Conservation (phyloP, 73 alveolate genomes). For the Paramecium sexaurelia region DNA sequence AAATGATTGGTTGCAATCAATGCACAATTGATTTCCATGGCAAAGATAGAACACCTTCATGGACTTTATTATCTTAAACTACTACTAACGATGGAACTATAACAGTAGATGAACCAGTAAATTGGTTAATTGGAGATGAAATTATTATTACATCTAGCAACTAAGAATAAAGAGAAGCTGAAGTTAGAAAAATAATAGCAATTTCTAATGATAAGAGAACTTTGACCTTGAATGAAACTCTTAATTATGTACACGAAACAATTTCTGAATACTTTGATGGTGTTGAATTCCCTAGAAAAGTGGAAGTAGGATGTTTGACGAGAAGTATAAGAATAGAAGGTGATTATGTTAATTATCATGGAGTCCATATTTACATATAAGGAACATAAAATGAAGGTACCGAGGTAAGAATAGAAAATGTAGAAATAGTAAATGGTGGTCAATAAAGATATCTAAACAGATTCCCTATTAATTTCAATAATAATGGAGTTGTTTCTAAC, state of each 20-base stretch:
- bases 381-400: slow-evolving; percentile 71
- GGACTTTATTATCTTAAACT: slow-evolving; percentile 83
- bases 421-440: slow-evolving; percentile 82
- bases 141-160: slow-evolving; percentile 82
- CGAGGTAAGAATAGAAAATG: slow-evolving; percentile 73
- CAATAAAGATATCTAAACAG: slow-evolving; percentile 82
- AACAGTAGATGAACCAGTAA: slow-evolving; percentile 68
- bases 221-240: not conserved
- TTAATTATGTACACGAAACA: not conserved
- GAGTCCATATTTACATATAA: slow-evolving; percentile 83
- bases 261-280: slow-evolving; percentile 33
- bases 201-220: not conserved
- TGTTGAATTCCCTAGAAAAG: slow-evolving; percentile 72
- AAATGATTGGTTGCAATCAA: slow-evolving; percentile 76
- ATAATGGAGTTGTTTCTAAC: slow-evolving; percentile 78
- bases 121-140: slow-evolving; percentile 86
- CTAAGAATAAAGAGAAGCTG: slow-evolving; percentile 74
- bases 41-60: slow-evolving; percentile 67
- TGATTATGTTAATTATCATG: slow-evolving; percentile 72
- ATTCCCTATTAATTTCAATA: slow-evolving; percentile 86
- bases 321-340: slow-evolving; percentile 83
- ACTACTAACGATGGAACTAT: slow-evolving; percentile 5
- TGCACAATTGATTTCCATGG: slow-evolving; percentile 91
- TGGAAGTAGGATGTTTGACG: slow-evolving; percentile 87
- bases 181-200: slow-evolving; percentile 72